Conservation (phyloP, 768 basidiomycete genomes). For the Mycena filopes region DNA sequence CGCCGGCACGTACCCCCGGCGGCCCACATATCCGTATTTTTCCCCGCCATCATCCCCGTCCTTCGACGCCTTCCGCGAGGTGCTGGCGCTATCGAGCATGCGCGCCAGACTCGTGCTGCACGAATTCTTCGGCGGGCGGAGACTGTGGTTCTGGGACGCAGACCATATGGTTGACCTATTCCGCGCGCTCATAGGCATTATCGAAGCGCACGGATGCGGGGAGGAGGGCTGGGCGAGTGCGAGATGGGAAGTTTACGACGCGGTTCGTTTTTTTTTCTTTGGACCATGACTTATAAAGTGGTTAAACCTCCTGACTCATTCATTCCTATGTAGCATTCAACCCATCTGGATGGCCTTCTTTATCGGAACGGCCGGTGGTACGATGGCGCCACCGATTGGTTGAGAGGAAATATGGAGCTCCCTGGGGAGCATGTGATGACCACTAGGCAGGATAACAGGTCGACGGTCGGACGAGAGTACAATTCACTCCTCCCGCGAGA, state of each 20-base stretch:
- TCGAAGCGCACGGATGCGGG: slow-evolving; percentile 21
- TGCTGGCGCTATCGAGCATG: neutral
- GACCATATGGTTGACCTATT: neutral
- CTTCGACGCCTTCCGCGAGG: neutral
- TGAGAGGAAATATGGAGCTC: slow-evolving; percentile 8
- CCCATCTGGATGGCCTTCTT: neutral
- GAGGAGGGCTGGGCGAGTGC: slow-evolving; percentile 28
- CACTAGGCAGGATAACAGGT: slow-evolving; percentile 12
- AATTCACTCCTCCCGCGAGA: neutral
- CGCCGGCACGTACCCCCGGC: slow-evolving; percentile 1
- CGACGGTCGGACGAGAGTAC: slow-evolving; percentile 2
- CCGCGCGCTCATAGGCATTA: slow-evolving; percentile 14
- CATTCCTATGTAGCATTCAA: slow-evolving; percentile 3
- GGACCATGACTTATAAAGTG: neutral
- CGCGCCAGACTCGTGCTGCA: neutral
- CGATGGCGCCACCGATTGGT: slow-evolving; percentile 13
- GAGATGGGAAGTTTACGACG: slow-evolving; percentile 35
- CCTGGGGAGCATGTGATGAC: neutral
- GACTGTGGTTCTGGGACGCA: slow-evolving; percentile 7
- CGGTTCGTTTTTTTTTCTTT: slow-evolving; percentile 12
- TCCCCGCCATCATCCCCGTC: neutral
- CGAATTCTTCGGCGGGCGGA: neutral
- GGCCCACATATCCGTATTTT: neutral
- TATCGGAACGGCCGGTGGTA: slow-evolving; percentile 16
- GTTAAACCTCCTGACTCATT: neutral